These are phyloP conservation scores for Orbilia oligospora DNA, from an alignment of 2,329 filamentous ascomycete genomes.

Conservation along the genomic window DNA sequence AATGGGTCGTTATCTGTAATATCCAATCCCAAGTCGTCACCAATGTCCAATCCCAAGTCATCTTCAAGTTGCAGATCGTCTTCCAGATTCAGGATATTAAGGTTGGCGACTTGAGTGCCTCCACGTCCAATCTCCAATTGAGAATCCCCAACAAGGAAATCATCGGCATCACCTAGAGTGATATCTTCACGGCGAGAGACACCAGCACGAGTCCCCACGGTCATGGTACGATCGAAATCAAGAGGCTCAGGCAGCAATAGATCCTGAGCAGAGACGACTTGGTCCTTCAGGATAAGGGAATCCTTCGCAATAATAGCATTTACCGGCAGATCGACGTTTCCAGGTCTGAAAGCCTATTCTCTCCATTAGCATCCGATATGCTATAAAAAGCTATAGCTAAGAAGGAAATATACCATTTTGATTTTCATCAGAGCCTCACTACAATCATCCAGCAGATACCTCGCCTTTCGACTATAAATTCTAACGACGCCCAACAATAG, in stretches of 20 bases:
- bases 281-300: conserved; percentile 88
- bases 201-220: conserved; percentile 65
- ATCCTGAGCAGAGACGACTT: conserved; percentile 93
- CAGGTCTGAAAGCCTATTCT: conserved; percentile 87
- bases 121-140: conserved; percentile 56
- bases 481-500: conserved; percentile 93
- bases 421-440: conserved; percentile 98
- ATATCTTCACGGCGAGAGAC: conserved; percentile 74
- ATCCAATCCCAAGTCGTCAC: conserved; percentile 81
- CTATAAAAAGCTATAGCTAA: conserved; percentile 3
- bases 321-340: conserved; percentile 94
- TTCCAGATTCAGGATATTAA: conserved; percentile 45
- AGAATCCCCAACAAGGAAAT: conserved; percentile 52
- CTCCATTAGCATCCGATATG: background rate
- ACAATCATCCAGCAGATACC: conserved; percentile 96
- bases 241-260: conserved; percentile 87
- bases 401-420: conserved; percentile 82
- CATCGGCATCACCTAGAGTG: conserved; percentile 74
- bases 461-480: conserved; percentile 97
- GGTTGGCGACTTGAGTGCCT: conserved; percentile 53
- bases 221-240: conserved; percentile 72
- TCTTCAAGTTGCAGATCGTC: conserved; percentile 71
- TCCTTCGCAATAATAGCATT: conserved; percentile 85
- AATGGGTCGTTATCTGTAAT: conserved; percentile 74
- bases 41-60: conserved; percentile 80